These are phyloP conservation scores for Ceratobasidium sp. DNA, from an alignment of 1,284 basidiomycete genomes.

Conservation along the genomic window DNA sequence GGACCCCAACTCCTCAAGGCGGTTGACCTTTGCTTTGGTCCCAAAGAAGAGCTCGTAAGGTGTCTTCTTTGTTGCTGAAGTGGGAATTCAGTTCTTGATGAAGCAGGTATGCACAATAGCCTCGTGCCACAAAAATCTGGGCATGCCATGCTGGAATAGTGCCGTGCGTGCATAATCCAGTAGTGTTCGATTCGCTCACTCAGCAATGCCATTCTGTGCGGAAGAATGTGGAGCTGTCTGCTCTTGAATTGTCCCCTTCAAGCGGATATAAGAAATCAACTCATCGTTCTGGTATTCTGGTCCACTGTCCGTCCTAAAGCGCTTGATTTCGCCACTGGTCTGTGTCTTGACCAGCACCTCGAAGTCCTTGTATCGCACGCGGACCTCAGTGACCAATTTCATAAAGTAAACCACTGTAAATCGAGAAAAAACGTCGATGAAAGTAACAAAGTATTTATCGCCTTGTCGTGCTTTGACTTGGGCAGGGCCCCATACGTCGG, in stretches of 20 bases:
- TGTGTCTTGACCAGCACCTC: background rate
- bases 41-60: constrained; percentile 5
- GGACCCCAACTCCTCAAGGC: constrained; percentile 6
- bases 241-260: background rate
- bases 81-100: background rate
- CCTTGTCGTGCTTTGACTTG: background rate
- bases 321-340: background rate
- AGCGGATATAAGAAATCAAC: background rate
- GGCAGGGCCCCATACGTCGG: constrained; percentile 8
- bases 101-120: background rate
- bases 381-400: background rate
- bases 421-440: background rate
- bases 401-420: background rate
- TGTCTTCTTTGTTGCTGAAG: background rate
- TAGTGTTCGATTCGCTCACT: constrained; percentile 51
- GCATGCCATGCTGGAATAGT: background rate
- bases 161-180: constrained; percentile 4
- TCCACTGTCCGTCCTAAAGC: background rate
- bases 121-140: constrained; percentile 28
- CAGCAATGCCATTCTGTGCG: constrained; percentile 52
- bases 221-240: constrained; percentile 49
- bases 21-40: background rate
- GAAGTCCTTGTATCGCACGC: background rate
- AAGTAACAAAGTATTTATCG: background rate
- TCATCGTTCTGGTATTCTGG: background rate